Evolutionary conservation across 1,284 basidiomycete genomes (phyloP), one percentile per base, ranked within the genome.

Genomic region (Amylostereum areolatum): DNA sequence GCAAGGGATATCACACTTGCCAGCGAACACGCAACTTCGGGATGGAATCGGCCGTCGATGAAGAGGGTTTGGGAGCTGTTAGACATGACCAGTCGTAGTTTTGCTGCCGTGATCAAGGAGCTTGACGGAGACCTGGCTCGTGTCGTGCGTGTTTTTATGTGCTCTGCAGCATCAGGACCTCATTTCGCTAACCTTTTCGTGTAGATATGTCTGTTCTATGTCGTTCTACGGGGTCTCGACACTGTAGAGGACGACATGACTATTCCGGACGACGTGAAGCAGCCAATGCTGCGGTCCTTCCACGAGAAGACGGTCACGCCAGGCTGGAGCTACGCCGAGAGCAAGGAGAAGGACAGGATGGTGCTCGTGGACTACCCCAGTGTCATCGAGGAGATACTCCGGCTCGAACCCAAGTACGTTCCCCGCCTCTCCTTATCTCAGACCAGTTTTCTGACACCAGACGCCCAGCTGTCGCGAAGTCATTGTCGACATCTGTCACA

Each of bases 171-270:
- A 28, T 28, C 30, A 44, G 31, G 31, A 33, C 31, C 4, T 6
- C 44, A 18, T 45, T 33, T 33, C 4, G 24, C 49, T 49, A 32
- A 56, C 44, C 24, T 12, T 2, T 25, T 40, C 58, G 9, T 29
- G 7, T 29, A 95, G 92, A 83, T 97, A 56, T 94, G 91, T 66
- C 68, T 99, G 54, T 99, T 97, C 70, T 99, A 99, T 69, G 81
- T 99, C 46, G 89, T 96, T 4, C 79, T 99, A 5, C 83, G 96
- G 28, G 96, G 83, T 1, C 73, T 99, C 31, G 97, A 99, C 69
- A 99, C 97, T 9, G 81, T 99, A 53, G 96, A 99, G 67, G 96
- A 99, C 66, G 96, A 99, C 72, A 99, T 98, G 94, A 92, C 94
- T 2, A 81, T 99, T 51, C 78, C 89, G 1, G 88, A 94, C 66